Evolutionary conservation across 208 protist genomes (phyloP).

Genomic region (Crithidia acanthocephali): DNA sequence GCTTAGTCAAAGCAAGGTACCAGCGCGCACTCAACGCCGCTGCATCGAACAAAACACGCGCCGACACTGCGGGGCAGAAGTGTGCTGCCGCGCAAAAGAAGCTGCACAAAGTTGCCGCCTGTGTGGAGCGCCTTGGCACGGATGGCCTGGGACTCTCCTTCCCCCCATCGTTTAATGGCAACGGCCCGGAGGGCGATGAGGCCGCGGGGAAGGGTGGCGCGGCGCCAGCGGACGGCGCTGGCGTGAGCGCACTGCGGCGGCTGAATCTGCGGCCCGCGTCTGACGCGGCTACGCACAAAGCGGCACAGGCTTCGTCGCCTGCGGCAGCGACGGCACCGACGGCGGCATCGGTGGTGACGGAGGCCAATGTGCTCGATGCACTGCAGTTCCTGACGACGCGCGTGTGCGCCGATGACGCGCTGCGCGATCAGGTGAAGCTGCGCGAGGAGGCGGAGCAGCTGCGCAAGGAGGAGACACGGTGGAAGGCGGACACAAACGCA

Average conservation of each 20-base stretch:
- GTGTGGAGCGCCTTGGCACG: slow-evolving; percentile 27
- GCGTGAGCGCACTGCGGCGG: slow-evolving; percentile 27
- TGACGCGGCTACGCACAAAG: neutral
- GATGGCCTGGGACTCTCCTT: slow-evolving; percentile 20
- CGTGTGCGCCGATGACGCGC: slow-evolving; percentile 32
- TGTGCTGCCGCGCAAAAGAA: slow-evolving; percentile 29
- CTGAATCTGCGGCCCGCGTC: slow-evolving; percentile 26
- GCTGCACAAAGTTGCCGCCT: slow-evolving; percentile 38
- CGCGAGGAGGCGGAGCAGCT: slow-evolving; percentile 45
- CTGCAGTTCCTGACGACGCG: slow-evolving; percentile 49
- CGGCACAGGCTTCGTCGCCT: neutral
- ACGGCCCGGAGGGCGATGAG: slow-evolving; percentile 1
- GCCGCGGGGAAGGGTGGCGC: neutral
- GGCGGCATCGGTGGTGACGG: slow-evolving; percentile 35
- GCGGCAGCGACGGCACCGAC: neutral
- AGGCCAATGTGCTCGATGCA: slow-evolving; percentile 58
- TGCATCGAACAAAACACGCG: slow-evolving; percentile 44
- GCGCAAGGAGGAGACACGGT: slow-evolving; percentile 35
- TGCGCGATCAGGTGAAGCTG: slow-evolving; percentile 36
- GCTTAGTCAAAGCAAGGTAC: slow-evolving; percentile 53
- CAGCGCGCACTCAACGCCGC: slow-evolving; percentile 42
- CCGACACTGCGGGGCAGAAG: slow-evolving; percentile 51
- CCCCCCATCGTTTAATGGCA: slow-evolving; percentile 4
- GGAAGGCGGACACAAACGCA: slow-evolving; percentile 50
- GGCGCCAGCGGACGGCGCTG: slow-evolving; percentile 8